phyloP scores from a whole-genome alignment of 2,329 filamentous ascomycete genomes.

The Fusarium lyarnte region DNA sequence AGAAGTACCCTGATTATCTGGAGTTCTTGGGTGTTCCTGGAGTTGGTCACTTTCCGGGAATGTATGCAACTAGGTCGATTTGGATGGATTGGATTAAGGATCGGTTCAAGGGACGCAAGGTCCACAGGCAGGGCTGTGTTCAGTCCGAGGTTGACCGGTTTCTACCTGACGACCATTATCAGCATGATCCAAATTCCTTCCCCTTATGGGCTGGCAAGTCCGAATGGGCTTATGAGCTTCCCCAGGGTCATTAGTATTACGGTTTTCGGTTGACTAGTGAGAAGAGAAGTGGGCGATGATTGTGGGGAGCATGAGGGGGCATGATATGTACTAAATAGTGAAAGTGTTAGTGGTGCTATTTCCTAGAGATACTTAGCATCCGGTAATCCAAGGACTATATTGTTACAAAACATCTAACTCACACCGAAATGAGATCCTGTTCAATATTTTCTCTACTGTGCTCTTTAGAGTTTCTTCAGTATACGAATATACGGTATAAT shows the following conservation, averaged over 20 bases:
- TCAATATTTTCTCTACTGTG: too few relatives aligned
- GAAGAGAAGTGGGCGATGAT: too few relatives aligned
- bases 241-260: background rate
- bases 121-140: background rate
- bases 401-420: too few relatives aligned
- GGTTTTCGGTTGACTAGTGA: too few relatives aligned
- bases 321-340: too few relatives aligned
- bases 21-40: background rate
- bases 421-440: too few relatives aligned
- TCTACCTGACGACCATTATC: background rate
- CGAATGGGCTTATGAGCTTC: background rate
- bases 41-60: background rate
- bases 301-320: too few relatives aligned
- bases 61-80: background rate
- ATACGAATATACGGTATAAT: fast-evolving
- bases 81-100: background rate
- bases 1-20: background rate
- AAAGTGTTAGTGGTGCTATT: too few relatives aligned
- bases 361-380: too few relatives aligned
- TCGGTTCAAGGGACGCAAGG: background rate
- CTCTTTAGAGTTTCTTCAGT: too few relatives aligned
- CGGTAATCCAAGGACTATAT: too few relatives aligned
- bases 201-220: background rate
- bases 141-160: background rate
- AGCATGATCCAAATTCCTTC: background rate